Conservation (phyloP, 768 basidiomycete species). For the Termitomyces sp. region DNA sequence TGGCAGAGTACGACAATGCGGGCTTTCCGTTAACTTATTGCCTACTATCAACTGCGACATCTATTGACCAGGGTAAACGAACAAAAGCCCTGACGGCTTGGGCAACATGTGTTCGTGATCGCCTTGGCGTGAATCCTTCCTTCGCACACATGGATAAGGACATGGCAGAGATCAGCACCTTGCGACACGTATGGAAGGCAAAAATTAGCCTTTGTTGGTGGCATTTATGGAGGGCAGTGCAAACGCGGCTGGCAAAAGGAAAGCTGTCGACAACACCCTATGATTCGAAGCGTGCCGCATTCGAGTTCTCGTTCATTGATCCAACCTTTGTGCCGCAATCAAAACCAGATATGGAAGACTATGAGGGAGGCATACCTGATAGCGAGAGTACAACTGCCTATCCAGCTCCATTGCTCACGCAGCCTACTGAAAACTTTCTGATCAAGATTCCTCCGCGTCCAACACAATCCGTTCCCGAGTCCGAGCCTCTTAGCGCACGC, state of each 20-base stretch:
- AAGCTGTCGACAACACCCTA: constrained; percentile 22
- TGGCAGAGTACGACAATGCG: constrained; percentile 22
- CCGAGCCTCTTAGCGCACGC: background rate
- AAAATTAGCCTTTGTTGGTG: constrained; percentile 23
- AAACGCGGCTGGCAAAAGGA: constrained; percentile 11
- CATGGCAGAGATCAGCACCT: constrained; percentile 17
- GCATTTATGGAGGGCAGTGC: constrained; percentile 20
- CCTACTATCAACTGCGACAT: constrained; percentile 19
- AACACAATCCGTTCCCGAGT: background rate
- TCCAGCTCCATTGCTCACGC: background rate
- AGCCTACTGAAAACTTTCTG: background rate
- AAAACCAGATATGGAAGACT: constrained; percentile 15
- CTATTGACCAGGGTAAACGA: constrained; percentile 18
- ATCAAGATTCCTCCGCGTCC: background rate
- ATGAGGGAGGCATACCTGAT: constrained; percentile 25
- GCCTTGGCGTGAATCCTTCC: constrained; percentile 10
- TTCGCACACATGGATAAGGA: constrained; percentile 18
- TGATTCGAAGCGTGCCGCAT: constrained; percentile 11
- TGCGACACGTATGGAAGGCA: constrained; percentile 15
- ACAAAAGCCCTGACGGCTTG: constrained; percentile 17
- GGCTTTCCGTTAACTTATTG: constrained; percentile 22
- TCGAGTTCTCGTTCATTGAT: constrained; percentile 19
- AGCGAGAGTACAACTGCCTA: background rate
- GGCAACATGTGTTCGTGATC: constrained; percentile 8
- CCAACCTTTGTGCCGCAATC: constrained; percentile 14